A percentile compares a stretch with the other conserved stretches of the same genome.
phyloP scores from a whole-genome alignment of 495 filamentous ascomycete genomes.

The Daldinia bambusicola region DNA sequence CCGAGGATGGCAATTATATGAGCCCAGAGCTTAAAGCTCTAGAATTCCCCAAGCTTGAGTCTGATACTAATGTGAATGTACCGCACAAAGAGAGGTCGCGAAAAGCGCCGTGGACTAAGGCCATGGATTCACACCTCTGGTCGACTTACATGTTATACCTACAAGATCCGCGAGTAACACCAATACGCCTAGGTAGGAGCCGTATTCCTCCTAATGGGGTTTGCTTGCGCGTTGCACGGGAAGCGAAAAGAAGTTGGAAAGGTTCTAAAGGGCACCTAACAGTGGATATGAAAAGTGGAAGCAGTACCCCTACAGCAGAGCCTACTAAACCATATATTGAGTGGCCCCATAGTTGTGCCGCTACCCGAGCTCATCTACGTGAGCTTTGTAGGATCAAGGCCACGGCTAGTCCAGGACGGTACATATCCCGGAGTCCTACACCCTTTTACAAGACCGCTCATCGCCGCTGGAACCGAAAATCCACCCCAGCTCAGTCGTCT shows the following conservation, averaged over 20 bases:
- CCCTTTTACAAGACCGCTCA: conserved; percentile 70
- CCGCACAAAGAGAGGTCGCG: conserved; percentile 47
- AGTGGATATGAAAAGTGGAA: conserved; percentile 64
- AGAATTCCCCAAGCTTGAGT: conserved; percentile 41
- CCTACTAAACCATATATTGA: conserved; percentile 56
- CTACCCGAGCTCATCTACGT: conserved; percentile 82
- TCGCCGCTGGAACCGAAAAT: conserved; percentile 56
- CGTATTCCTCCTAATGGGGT: conserved; percentile 89
- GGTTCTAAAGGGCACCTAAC: conserved; percentile 58
- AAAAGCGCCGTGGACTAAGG: conserved; percentile 77
- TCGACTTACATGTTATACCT: conserved; percentile 87
- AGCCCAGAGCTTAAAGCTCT: conserved; percentile 55
- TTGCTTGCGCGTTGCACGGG: conserved; percentile 85
- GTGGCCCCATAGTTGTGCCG: conserved; percentile 86
- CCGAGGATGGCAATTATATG: conserved; percentile 58
- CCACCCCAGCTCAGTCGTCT: conserved; percentile 49
- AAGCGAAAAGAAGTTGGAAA: conserved; percentile 87
- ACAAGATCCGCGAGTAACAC: conserved; percentile 91
- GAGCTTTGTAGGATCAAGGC: conserved; percentile 83
- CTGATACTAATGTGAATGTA: conserved; percentile 11
- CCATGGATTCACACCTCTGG: conserved; percentile 95
- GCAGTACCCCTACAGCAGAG: conserved; percentile 71
- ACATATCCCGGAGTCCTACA: conserved; percentile 78
- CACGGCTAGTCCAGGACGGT: conserved; percentile 65
- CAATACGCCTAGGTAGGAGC: conserved; percentile 89